These are phyloP conservation scores for Amanita inopinata DNA, from an alignment of 768 basidiomycete species.

Conservation along the genomic window DNA sequence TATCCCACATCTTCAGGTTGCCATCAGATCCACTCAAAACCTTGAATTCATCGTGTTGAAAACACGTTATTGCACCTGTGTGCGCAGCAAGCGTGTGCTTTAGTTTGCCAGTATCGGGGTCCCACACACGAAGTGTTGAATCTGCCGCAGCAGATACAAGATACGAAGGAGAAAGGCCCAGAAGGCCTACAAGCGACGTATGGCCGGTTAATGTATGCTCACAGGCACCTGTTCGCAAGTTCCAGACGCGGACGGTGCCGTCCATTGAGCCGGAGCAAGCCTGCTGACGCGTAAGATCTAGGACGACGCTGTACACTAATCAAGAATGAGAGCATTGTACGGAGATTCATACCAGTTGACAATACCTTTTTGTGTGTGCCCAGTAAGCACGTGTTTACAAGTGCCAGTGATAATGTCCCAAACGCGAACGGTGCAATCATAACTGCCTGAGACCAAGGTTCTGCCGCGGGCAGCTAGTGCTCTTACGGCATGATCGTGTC, in stretches of 20 bases:
- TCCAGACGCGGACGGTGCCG: slow-evolving; percentile 94
- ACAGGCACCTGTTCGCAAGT: slow-evolving; percentile 71
- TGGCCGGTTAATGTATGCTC: slow-evolving; percentile 81
- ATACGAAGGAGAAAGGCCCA: slow-evolving; percentile 81
- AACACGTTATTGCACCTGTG: slow-evolving; percentile 97
- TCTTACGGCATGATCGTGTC: slow-evolving; percentile 87
- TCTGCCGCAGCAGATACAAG: slow-evolving; percentile 97
- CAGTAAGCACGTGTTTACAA: slow-evolving; percentile 72
- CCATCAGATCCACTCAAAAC: slow-evolving; percentile 94
- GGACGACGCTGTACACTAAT: slow-evolving; percentile 91
- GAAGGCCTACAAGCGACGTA: slow-evolving; percentile 87
- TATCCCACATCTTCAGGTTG: slow-evolving; percentile 96
- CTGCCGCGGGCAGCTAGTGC: slow-evolving; percentile 87
- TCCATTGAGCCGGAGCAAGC: slow-evolving; percentile 99
- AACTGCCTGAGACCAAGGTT: slow-evolving; percentile 89
- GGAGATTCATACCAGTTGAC: neutral
- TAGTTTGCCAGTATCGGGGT: slow-evolving; percentile 74
- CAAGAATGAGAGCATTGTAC: neutral
- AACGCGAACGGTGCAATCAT: slow-evolving; percentile 89
- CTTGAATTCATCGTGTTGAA: slow-evolving; percentile 97
- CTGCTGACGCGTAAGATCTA: slow-evolving; percentile 78
- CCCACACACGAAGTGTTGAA: slow-evolving; percentile 91
- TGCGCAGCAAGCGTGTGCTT: slow-evolving; percentile 82
- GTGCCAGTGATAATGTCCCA: slow-evolving; percentile 87
- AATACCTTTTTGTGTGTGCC: slow-evolving; percentile 88